Evolutionary conservation across 2,329 filamentous ascomycete genomes (phyloP).

Genomic region (Cladosporium sp.): DNA sequence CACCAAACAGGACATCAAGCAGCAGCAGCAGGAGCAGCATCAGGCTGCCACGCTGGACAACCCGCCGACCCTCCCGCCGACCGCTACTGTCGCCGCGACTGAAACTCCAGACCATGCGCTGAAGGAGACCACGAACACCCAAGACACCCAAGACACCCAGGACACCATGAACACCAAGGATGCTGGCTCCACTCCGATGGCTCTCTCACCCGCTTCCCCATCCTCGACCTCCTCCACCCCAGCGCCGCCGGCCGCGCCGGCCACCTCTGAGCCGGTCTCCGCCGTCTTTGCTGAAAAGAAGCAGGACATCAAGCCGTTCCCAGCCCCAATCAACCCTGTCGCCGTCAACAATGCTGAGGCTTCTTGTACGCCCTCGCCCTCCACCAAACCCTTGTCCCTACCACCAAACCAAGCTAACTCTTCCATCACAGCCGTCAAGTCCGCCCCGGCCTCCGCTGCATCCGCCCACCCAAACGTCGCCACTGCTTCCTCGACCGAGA

Average conservation of each 20-base stretch:
- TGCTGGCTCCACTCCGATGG: too few relatives aligned
- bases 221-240: neutral
- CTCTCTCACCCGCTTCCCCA: neutral
- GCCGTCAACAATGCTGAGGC: slow-evolving; percentile 10
- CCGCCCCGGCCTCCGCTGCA: neutral
- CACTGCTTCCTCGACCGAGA: neutral
- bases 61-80: too few relatives aligned
- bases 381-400: too few relatives aligned
- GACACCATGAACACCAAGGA: too few relatives aligned
- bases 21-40: too few relatives aligned
- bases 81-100: too few relatives aligned
- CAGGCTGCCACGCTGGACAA: too few relatives aligned
- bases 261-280: slow-evolving; percentile 3
- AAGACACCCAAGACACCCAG: too few relatives aligned
- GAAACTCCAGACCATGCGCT: too few relatives aligned
- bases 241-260: neutral
- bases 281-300: slow-evolving; percentile 1
- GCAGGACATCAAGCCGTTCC: neutral
- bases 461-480: neutral
- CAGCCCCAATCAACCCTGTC: slow-evolving; percentile 10
- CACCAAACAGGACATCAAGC: too few relatives aligned
- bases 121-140: neutral
- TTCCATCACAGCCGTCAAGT: neutral
- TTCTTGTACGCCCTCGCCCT: neutral
- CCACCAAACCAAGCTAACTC: neutral